A percentile compares a stretch with the other conserved stretches of the same genome.
Evolutionary conservation across 2,329 filamentous ascomycete species (phyloP).

Genomic region (Clathrospora elynae): DNA sequence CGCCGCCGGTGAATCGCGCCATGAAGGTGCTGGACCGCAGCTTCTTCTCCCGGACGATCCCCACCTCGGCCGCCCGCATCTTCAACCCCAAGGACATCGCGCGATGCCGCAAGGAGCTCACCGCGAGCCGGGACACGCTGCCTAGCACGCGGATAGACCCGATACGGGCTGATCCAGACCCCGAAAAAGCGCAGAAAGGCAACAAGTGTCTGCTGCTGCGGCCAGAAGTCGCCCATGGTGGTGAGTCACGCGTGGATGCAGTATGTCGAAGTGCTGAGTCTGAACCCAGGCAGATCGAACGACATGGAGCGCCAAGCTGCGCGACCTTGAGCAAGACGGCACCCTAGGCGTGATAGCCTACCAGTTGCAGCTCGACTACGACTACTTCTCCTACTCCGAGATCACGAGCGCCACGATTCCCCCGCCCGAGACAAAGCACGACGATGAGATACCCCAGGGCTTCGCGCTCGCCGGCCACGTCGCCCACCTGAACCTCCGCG

Average conservation of each 20-base stretch:
- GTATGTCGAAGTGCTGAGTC: conserved; percentile 36
- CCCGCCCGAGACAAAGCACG: conserved; percentile 69
- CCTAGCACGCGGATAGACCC: conserved; percentile 65
- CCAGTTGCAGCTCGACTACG: conserved; percentile 76
- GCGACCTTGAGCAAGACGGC: conserved; percentile 69
- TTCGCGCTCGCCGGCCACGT: conserved; percentile 92
- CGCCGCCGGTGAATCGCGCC: conserved; percentile 78
- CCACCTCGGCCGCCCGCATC: conserved; percentile 77
- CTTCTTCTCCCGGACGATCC: conserved; percentile 78
- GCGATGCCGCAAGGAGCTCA: conserved; percentile 69
- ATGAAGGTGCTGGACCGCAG: conserved; percentile 81
- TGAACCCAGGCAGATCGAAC: conserved; percentile 62
- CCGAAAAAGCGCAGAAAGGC: conserved; percentile 56
- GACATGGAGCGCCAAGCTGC: conserved; percentile 76
- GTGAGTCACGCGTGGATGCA: conserved; percentile 30
- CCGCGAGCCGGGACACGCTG: conserved; percentile 69
- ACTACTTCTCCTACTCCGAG: conserved; percentile 85
- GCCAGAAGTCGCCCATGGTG: conserved; percentile 50
- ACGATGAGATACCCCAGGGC: conserved; percentile 80
- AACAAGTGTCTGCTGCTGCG: conserved; percentile 55
- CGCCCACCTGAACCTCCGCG: conserved; percentile 90
- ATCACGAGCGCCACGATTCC: conserved; percentile 80
- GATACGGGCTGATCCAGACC: conserved; percentile 65
- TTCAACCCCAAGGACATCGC: conserved; percentile 76
- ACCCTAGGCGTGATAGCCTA: conserved; percentile 76